Percentiles rank a stretch among this genome's conserved stretches.
phyloP scores from a whole-genome alignment of 2,329 filamentous ascomycete genomes.

The Aspergillus amoenus region DNA sequence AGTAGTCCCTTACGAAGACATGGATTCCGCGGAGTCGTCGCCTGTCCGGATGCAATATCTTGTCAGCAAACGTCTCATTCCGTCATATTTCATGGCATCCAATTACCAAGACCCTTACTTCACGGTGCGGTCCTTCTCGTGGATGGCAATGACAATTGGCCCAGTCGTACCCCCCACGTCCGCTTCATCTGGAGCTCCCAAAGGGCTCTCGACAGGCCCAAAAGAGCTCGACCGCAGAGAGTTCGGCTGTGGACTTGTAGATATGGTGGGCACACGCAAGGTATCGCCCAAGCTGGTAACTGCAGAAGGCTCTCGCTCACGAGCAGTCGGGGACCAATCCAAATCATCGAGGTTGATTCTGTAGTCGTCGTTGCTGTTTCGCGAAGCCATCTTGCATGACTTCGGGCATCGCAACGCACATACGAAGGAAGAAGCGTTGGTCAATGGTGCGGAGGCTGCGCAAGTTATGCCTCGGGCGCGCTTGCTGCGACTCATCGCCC shows the following conservation, averaged over 20 bases:
- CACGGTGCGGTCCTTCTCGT: slow-evolving; percentile 16
- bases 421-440: not conserved
- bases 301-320: not conserved
- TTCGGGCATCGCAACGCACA: not conserved
- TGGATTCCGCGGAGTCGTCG: slow-evolving; percentile 24
- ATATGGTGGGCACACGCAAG: slow-evolving; percentile 2
- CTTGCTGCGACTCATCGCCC: not conserved
- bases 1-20: slow-evolving; percentile 22
- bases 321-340: slow-evolving; percentile 10
- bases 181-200: not conserved
- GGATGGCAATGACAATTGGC: not conserved
- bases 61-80: slow-evolving; percentile 3
- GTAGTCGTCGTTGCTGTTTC: slow-evolving; percentile 8
- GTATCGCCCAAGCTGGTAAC: not conserved
- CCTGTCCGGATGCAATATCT: slow-evolving; percentile 1
- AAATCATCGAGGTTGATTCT: slow-evolving; percentile 6
- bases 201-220: slow-evolving; percentile 1
- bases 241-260: not conserved
- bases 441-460: not conserved
- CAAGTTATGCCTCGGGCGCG: slow-evolving; percentile 10
- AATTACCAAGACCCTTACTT: slow-evolving; percentile 16
- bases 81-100: not conserved
- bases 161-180: not conserved
- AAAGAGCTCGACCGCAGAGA: slow-evolving; percentile 8
- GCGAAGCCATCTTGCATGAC: slow-evolving; percentile 10